Percentiles rank a stretch among this genome's conserved stretches.
phyloP scores from a whole-genome alignment of 805 yeast species.

The Candida succiphila region DNA sequence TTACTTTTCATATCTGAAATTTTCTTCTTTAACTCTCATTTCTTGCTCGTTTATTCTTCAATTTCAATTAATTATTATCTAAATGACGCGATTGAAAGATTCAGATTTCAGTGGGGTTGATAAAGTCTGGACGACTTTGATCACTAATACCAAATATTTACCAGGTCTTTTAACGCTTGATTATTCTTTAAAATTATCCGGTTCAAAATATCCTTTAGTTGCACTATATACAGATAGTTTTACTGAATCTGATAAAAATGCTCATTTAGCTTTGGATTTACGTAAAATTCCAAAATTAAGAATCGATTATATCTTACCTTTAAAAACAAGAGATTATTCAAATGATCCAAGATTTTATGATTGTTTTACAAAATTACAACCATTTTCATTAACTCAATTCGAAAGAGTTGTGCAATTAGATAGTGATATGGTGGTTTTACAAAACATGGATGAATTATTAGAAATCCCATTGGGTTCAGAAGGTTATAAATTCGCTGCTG shows the following conservation, averaged over 20 bases:
- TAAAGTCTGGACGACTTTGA: constrained; percentile 44
- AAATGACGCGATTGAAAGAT: constrained; percentile 7
- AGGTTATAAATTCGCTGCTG: constrained; percentile 36
- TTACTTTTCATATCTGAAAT: too few species aligned
- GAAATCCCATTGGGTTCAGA: constrained; percentile 27
- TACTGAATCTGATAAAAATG: constrained; percentile 7
- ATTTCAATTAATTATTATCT: too few species aligned
- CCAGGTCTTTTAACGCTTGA: constrained; percentile 42
- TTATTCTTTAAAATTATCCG: constrained; percentile 30
- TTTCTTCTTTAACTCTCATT: too few species aligned
- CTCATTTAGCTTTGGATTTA: constrained; percentile 25
- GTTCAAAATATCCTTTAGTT: constrained; percentile 40
- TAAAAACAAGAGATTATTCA: constrained; percentile 31
- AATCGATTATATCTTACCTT: constrained; percentile 34
- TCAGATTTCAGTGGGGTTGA: constrained; percentile 6
- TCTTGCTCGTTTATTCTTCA: too few species aligned
- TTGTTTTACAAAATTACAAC: constrained; percentile 53
- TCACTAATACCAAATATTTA: constrained; percentile 41
- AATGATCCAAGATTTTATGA: constrained; percentile 46
- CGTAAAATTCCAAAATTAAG: constrained; percentile 31
- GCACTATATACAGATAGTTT: constrained; percentile 44
- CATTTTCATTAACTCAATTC: constrained; percentile 39
- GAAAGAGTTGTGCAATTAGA: constrained; percentile 48
- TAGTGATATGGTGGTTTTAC: constrained; percentile 47
- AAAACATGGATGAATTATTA: constrained; percentile 53